Conservation (phyloP, 2,329 filamentous ascomycete genomes). For the Monilinia vaccinii-corymbosi region DNA sequence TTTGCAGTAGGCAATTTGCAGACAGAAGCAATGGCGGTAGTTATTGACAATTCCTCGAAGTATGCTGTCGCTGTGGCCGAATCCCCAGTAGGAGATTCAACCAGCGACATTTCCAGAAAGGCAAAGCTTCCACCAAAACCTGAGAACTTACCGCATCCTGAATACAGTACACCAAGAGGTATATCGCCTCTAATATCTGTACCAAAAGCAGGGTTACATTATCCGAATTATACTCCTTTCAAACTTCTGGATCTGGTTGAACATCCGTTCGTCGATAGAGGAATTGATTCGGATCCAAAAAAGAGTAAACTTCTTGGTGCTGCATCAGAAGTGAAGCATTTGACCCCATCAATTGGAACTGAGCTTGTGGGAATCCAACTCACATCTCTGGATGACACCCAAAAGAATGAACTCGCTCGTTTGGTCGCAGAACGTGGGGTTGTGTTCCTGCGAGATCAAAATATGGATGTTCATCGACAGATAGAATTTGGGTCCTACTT, state of each 20-base stretch:
- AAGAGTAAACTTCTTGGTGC: slow-evolving; percentile 32
- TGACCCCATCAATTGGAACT: slow-evolving; percentile 60
- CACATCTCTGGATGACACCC: slow-evolving; percentile 54
- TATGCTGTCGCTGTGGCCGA: not conserved
- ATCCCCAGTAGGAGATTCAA: not conserved
- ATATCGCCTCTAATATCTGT: slow-evolving; percentile 1
- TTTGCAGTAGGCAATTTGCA: not conserved
- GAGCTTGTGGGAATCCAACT: slow-evolving; percentile 62
- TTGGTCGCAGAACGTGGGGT: slow-evolving; percentile 50
- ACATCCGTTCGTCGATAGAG: slow-evolving; percentile 6
- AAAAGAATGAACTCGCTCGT: slow-evolving; percentile 64
- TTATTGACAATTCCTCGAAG: not conserved
- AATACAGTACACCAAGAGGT: slow-evolving; percentile 4
- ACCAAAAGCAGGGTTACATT: slow-evolving; percentile 4
- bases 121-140: slow-evolving; percentile 3
- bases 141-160: slow-evolving; percentile 5
- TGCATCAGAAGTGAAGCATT: slow-evolving; percentile 24
- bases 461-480: slow-evolving; percentile 36
- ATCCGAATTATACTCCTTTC: slow-evolving; percentile 9
- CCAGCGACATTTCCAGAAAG: not conserved
- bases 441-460: slow-evolving; percentile 43
- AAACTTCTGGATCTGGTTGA: slow-evolving; percentile 8
- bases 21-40: not conserved
- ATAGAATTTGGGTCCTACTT: slow-evolving; percentile 39
- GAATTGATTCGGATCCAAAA: slow-evolving; percentile 29